Percentiles rank a stretch among this genome's conserved stretches.
phyloP scores from a whole-genome alignment of 148 eudicot species.

The Fallopia convolvulus region DNA sequence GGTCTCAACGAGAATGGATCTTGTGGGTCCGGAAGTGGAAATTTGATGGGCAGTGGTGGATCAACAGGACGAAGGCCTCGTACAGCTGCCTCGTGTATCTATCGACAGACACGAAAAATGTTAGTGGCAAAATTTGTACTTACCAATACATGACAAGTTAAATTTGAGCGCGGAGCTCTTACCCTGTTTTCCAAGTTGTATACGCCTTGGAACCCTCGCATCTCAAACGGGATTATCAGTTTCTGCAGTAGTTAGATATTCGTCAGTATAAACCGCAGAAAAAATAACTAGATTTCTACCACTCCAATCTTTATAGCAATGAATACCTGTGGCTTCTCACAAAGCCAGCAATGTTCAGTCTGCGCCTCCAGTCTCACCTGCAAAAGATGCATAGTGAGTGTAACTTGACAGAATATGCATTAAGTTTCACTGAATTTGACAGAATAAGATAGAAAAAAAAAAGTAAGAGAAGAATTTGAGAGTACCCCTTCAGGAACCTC shows the following conservation, averaged over 20 bases:
- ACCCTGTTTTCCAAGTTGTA: conserved; percentile 63
- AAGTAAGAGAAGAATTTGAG: neutral
- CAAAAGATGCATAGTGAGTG: conserved; percentile 3
- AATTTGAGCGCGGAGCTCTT: neutral
- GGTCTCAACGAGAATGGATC: conserved; percentile 46
- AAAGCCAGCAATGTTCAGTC: conserved; percentile 59
- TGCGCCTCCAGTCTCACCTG: conserved; percentile 61
- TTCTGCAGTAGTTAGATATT: conserved; percentile 26
- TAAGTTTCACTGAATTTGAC: neutral
- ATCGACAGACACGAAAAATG: neutral
- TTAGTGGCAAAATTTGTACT: neutral
- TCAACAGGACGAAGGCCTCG: conserved; percentile 40
- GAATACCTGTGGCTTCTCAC: conserved; percentile 58
- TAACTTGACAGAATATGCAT: neutral
- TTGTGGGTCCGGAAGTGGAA: conserved; percentile 41
- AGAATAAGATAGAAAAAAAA: neutral
- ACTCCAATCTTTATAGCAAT: neutral
- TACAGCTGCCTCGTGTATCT: conserved; percentile 47
- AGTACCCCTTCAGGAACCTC: conserved; percentile 73
- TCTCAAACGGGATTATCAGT: conserved; percentile 43
- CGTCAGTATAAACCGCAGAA: neutral
- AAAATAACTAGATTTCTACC: neutral
- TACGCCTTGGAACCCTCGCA: conserved; percentile 60
- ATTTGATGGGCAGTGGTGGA: conserved; percentile 32
- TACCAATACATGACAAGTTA: neutral